Percentiles rank a stretch among this genome's conserved stretches.
Conservation (phyloP, 1,284 basidiomycete species). For the Chiua sp. region DNA sequence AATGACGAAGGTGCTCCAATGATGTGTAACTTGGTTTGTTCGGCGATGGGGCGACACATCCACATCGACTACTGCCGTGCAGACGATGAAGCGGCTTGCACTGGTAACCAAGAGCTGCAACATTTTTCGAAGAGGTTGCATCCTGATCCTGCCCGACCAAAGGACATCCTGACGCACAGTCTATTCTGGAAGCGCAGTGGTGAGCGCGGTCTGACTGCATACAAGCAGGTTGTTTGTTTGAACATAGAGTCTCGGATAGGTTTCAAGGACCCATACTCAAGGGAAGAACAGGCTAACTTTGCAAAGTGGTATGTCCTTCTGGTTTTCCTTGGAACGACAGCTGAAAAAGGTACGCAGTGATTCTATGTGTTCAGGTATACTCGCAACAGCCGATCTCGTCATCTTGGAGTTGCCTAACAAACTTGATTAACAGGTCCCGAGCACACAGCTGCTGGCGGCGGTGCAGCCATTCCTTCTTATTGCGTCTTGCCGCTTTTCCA, state of each 20-base stretch:
- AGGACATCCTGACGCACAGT: conserved; percentile 60
- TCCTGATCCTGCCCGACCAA: conserved; percentile 50
- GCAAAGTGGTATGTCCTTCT: conserved; percentile 50
- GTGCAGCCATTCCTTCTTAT: conserved; percentile 54
- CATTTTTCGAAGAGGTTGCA: conserved; percentile 50
- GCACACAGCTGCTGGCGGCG: conserved; percentile 46
- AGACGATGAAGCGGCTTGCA: conserved; percentile 41
- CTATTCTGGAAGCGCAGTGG: conserved; percentile 64
- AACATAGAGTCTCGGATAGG: conserved; percentile 16
- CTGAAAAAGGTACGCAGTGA: conserved; percentile 44
- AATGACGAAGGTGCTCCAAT: conserved; percentile 69
- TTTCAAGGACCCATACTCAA: conserved; percentile 60
- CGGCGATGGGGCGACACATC: conserved; percentile 55
- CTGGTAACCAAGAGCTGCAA: conserved; percentile 46
- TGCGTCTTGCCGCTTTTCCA: conserved; percentile 64
- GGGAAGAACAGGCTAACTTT: conserved; percentile 57
- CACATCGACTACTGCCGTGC: conserved; percentile 65
- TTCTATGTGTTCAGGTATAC: conserved; percentile 50
- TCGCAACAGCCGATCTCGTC: not conserved
- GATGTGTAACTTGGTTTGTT: conserved; percentile 65
- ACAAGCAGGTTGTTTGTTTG: not conserved
- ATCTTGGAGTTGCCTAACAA: not conserved
- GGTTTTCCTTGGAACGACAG: not conserved
- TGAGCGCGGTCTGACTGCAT: conserved; percentile 19
- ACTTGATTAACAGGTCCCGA: conserved; percentile 43